These are phyloP conservation scores for Davidsoniella virescens DNA, from an alignment of 2,329 filamentous ascomycete genomes.

Conservation along the genomic window DNA sequence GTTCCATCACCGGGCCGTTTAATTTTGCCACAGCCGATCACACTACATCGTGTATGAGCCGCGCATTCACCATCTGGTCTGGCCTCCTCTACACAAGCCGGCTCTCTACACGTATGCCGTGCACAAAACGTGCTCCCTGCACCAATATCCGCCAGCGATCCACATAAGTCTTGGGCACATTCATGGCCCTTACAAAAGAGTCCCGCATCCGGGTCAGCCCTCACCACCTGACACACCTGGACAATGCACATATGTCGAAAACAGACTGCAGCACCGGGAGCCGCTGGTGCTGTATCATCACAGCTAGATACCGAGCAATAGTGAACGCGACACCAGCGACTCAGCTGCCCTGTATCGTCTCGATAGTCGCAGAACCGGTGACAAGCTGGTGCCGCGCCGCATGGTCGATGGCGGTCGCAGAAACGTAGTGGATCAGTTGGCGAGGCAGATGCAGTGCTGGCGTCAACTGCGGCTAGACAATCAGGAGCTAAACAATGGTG, in stretches of 20 bases:
- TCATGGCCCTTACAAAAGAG: slow-evolving; percentile 1
- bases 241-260: slow-evolving; percentile 15
- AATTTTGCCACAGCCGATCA: slow-evolving; percentile 2
- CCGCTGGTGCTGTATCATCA: slow-evolving; percentile 3
- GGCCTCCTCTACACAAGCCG: not conserved
- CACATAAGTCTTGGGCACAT: not conserved
- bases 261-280: slow-evolving; percentile 13
- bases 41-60: not conserved
- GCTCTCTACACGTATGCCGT: slow-evolving; percentile 10
- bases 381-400: slow-evolving; percentile 12
- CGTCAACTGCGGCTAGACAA: slow-evolving; percentile 13
- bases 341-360: not conserved
- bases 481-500: slow-evolving; percentile 15
- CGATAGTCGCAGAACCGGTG: slow-evolving; percentile 12
- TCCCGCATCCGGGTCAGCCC: slow-evolving; percentile 3
- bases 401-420: slow-evolving; percentile 17
- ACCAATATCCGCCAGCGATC: not conserved
- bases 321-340: slow-evolving; percentile 13
- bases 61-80: not conserved
- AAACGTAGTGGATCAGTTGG: slow-evolving; percentile 14
- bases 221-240: slow-evolving; percentile 14
- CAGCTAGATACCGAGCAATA: slow-evolving; percentile 14
- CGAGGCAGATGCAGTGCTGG: not conserved
- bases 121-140: slow-evolving; percentile 4
- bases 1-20: not conserved